These are phyloP conservation scores for Fusarium sp. DNA, from an alignment of 2,329 filamentous ascomycete genomes.

Conservation along the genomic window DNA sequence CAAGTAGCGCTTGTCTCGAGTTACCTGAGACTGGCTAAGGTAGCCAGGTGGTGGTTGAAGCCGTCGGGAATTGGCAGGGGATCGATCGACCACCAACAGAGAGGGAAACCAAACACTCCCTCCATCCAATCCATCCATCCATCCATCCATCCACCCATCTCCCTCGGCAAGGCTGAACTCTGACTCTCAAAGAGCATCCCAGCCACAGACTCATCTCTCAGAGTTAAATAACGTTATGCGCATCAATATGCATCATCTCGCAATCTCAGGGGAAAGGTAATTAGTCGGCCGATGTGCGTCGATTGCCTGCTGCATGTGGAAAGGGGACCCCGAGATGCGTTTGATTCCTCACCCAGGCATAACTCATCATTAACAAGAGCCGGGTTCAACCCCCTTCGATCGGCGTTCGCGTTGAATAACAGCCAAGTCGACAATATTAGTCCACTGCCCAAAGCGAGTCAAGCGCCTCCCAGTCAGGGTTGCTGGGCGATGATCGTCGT, in stretches of 20 bases:
- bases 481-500: conserved; percentile 40
- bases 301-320: conserved; percentile 33
- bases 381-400: conserved; percentile 45
- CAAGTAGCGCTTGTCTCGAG: conserved; percentile 4
- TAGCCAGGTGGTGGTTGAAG: not conserved
- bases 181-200: not conserved
- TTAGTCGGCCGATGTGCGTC: conserved; percentile 32
- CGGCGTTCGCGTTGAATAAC: conserved; percentile 43
- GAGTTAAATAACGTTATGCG: conserved; percentile 33
- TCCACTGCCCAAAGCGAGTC: conserved; percentile 38
- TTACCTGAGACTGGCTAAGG: conserved; percentile 7
- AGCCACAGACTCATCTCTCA: conserved; percentile 27
- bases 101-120: not conserved
- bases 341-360: conserved; percentile 35
- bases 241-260: conserved; percentile 37
- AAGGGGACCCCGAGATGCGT: conserved; percentile 37
- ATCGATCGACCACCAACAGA: conserved; percentile 4
- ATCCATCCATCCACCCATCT: not conserved
- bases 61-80: conserved; percentile 12
- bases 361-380: conserved; percentile 37
- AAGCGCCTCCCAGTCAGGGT: conserved; percentile 39
- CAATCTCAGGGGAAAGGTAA: conserved; percentile 22
- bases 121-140: too few species aligned
- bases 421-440: conserved; percentile 32
- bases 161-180: conserved; percentile 26